phyloP scores from a whole-genome alignment of 495 filamentous ascomycete genomes.

The Pseudomonodictys pantanalensis region DNA sequence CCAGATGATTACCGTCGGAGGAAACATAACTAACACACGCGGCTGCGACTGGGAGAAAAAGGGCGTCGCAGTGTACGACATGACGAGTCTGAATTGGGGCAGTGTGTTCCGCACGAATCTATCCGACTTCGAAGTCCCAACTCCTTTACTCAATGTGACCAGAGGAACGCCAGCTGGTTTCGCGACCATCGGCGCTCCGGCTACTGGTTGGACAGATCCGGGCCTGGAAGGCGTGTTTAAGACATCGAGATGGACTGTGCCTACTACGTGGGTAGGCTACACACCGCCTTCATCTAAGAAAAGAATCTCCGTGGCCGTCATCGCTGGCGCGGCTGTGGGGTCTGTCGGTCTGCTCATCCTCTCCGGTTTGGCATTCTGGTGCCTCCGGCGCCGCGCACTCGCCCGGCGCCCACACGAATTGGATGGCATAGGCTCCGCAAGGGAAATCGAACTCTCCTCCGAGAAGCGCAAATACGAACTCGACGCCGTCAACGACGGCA shows the following conservation, averaged over 20 bases:
- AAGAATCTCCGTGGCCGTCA: neutral
- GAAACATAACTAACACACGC: conserved; percentile 16
- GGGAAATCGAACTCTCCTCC: neutral
- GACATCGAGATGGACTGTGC: neutral
- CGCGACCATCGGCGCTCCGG: conserved; percentile 19
- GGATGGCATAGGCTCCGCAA: neutral
- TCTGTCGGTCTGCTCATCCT: neutral
- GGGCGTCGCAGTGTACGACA: conserved; percentile 42
- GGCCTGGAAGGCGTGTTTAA: neutral
- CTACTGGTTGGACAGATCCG: neutral
- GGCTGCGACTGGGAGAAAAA: conserved; percentile 45
- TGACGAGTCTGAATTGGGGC: conserved; percentile 42
- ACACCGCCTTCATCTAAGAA: neutral
- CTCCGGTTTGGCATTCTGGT: neutral
- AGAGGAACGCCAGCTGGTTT: conserved; percentile 11
- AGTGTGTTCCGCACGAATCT: conserved; percentile 36
- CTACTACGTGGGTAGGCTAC: neutral
- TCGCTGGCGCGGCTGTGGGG: neutral
- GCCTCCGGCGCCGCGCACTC: neutral
- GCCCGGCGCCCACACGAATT: neutral
- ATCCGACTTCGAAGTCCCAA: conserved; percentile 37
- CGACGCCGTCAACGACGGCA: conserved; percentile 4
- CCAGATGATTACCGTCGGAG: conserved; percentile 47
- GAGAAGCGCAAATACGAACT: conserved; percentile 15
- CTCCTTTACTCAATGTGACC: neutral